Base-by-base conservation (phyloP, 495 filamentous ascomycete species). In the Penicillium egyptiacum region DNA sequence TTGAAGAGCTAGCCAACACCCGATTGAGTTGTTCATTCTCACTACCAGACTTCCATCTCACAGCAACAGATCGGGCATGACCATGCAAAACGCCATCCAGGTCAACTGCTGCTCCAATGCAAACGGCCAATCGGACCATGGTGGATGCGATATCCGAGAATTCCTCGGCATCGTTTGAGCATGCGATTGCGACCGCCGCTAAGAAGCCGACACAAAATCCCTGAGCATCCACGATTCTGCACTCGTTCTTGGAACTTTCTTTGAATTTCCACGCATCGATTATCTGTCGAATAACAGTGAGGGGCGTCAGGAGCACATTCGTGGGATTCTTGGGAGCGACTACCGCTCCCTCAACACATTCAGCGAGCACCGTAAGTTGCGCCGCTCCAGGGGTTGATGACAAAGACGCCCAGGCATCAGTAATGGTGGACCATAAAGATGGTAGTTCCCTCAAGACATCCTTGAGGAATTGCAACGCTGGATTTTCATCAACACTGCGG, bases 131-230 rank as follows among this genome's bases (percentile, higher is more conserved):
- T 23, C 47, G 30, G 10, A 50, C 5, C 19, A 50, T 50, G 6
- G 20, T 19, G 12, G 47, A 33, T 2, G 30, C 22, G 12, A 50
- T 33, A 2, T 33, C 11, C 19, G 14, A 11, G 2, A 50, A 37
- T 17, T 50, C 47, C 0, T n/a, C 3, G n/a, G 17, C 5, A 14
- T 26, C n/a, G 2, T 50, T n/a, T 1, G 47, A 50, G 31, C 30
- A 37, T 4, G 47, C 31, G 31, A 37, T 19, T 9, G 20, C 47
- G 19, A 37, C 14, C 2, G 47, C 47, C 8, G 47, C 30, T n/a
- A 50, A 9, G 19, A 50, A 50, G 5, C 47, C 47, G 19, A 50
- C 47, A 23, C 47, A 50, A 10, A 50, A 50, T 1, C 47, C 47
- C 14, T 50, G 47, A 3, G 31, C 20, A 23, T 50, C 47, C 1